A percentile compares a stretch with the other conserved stretches of the same genome.
Conservation (phyloP, 2,329 filamentous ascomycete genomes). For the Parascedosporium putredinis region DNA sequence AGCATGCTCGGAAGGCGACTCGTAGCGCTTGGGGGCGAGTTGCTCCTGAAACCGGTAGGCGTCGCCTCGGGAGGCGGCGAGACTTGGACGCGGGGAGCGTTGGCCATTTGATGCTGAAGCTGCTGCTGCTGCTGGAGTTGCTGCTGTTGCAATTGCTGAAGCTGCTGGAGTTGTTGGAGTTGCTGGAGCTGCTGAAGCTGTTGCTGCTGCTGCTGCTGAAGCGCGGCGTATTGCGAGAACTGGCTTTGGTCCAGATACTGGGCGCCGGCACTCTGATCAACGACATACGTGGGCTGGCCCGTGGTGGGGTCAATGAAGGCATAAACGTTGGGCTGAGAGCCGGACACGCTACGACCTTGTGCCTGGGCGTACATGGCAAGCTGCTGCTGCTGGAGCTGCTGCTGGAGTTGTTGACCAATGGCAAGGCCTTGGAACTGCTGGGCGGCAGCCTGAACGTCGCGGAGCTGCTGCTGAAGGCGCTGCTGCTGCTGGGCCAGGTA, state of each 20-base stretch:
- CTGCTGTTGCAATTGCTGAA: constrained; percentile 16
- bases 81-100: constrained; percentile 66
- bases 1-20: constrained; percentile 55
- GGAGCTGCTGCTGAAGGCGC: constrained; percentile 84
- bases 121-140: constrained; percentile 13
- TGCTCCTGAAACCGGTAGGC: constrained; percentile 45
- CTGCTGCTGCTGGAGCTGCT: constrained; percentile 36
- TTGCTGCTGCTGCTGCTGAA: constrained; percentile 35
- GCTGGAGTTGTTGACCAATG: constrained; percentile 44
- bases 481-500: constrained; percentile 93
- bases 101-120: constrained; percentile 34
- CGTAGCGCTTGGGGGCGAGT: constrained; percentile 56
- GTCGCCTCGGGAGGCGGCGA: constrained; percentile 63
- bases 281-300: constrained; percentile 71
- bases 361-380: constrained; percentile 20
- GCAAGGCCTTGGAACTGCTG: constrained; percentile 74
- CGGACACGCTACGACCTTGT: constrained; percentile 20
- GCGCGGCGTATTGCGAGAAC: constrained; percentile 17
- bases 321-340: constrained; percentile 23
- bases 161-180: constrained; percentile 28
- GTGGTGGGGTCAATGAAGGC: constrained; percentile 80
- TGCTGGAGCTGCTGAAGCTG: constrained; percentile 28
- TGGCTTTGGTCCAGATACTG: constrained; percentile 34
- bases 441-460: constrained; percentile 70
- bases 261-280: constrained; percentile 50